Base-by-base conservation (phyloP, 768 basidiomycete genomes). In the Candolleomyces efflorescens region DNA sequence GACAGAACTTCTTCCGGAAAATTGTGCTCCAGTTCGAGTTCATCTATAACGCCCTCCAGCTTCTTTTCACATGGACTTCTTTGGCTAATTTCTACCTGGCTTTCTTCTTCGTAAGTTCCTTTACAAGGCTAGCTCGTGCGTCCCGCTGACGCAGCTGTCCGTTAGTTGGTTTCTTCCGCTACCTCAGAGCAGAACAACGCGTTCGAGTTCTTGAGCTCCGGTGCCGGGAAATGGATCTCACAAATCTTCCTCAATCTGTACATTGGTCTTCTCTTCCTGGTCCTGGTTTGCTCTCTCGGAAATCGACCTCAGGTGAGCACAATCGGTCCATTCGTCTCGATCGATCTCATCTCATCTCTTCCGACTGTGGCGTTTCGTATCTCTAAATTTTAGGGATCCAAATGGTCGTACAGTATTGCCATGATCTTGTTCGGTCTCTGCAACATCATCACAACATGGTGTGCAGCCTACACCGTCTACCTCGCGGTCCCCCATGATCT, bases 31-130 rank as follows among this genome's bases (percentile, higher is more conserved):
- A 91, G 80, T 67, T 97, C 53, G 92, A 97, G 69, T 94, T 94
- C 69, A 84, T 94, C 63, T 98, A 97, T 75, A 96, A 96, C 64
- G 85, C 87, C 1, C 63, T 95, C 26, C 90, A 94, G 63, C 85
- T 98, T 22, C 43, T 97, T 55, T 97, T 98, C 72, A 90, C 94
- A 13, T 98, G 95, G 95, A 95, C 94, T 9, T 84, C 88, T 15
- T 76, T 96, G 45, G 94, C 92, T 32, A 96, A 95, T 70, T 97
- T 94, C 75, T 97, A 93, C 69, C 79, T 96, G 53, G 90, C 93
- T 43, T 94, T 95, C 78, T 95, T 90, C 82, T 95, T 94, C 73
- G 89, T 92, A 64, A 73, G 89, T 78, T 32, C 11, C 11, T 5
- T 32, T 2, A 44, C 48, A 12, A 27, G 26, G 17, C 49, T 52